A percentile compares a stretch with the other conserved stretches of the same genome.
Conservation (phyloP, 148 eudicot genomes). For the Bassia scoparia region DNA sequence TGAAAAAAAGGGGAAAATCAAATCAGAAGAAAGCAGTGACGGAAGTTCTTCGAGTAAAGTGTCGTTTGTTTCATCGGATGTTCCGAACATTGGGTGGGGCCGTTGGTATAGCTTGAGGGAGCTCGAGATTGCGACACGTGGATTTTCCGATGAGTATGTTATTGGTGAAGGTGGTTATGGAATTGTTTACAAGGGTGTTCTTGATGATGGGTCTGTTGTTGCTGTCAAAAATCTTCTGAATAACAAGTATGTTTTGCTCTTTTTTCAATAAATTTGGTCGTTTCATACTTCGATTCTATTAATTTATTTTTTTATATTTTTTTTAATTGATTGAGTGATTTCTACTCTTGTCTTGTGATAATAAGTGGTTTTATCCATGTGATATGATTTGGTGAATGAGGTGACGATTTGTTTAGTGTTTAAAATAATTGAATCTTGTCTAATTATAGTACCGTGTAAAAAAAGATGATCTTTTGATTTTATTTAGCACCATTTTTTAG, state of each 20-base stretch:
- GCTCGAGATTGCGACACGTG: conserved; percentile 69
- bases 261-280: background rate
- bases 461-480: background rate
- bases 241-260: conserved; percentile 55
- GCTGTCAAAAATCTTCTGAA: conserved; percentile 82
- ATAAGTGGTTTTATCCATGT: background rate
- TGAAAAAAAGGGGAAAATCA: conserved; percentile 25
- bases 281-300: background rate
- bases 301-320: background rate
- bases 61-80: conserved; percentile 37
- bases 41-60: conserved; percentile 50
- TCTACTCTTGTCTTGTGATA: background rate
- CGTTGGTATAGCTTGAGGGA: conserved; percentile 73
- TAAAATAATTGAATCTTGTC: background rate
- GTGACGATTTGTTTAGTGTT: background rate
- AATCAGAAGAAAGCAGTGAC: conserved; percentile 32
- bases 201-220: conserved; percentile 72
- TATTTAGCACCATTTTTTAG: background rate
- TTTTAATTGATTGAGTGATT: background rate
- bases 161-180: conserved; percentile 96
- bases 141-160: conserved; percentile 60
- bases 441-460: background rate
- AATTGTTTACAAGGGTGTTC: conserved; percentile 68
- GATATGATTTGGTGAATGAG: background rate
- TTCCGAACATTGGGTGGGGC: conserved; percentile 74